These are phyloP conservation scores for Pholiota molesta DNA, from an alignment of 768 basidiomycete species.

Conservation along the genomic window DNA sequence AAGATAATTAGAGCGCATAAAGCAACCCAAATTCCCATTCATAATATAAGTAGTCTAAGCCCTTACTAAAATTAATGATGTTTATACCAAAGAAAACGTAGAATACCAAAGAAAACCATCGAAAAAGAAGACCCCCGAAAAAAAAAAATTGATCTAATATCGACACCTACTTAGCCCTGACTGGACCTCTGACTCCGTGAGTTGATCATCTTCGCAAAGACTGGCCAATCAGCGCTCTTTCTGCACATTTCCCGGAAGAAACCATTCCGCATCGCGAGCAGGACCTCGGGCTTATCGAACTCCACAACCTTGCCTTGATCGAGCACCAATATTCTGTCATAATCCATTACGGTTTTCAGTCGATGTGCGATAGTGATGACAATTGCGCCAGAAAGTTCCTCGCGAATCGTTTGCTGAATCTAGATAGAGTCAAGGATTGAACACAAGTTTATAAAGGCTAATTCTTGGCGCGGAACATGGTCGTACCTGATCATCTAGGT, in stretches of 20 bases:
- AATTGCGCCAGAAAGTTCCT: slow-evolving; percentile 70
- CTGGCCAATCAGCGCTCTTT: slow-evolving; percentile 57
- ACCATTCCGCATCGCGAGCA: slow-evolving; percentile 58
- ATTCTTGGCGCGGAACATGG: background rate
- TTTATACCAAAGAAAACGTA: background rate
- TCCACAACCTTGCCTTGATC: slow-evolving; percentile 75
- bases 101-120: background rate
- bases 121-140: background rate
- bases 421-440: slow-evolving; percentile 23
- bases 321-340: slow-evolving; percentile 75
- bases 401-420: slow-evolving; percentile 76
- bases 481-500: slow-evolving; percentile 65
- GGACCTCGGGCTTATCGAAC: slow-evolving; percentile 64
- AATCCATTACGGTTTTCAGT: slow-evolving; percentile 76
- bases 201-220: slow-evolving; percentile 31
- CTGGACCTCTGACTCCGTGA: slow-evolving; percentile 12
- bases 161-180: slow-evolving; percentile 7
- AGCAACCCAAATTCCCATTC: background rate
- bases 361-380: slow-evolving; percentile 87
- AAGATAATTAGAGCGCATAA: background rate
- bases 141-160: background rate
- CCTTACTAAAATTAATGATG: background rate
- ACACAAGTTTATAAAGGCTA: background rate
- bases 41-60: background rate
- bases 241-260: slow-evolving; percentile 71